phyloP scores from a whole-genome alignment of 2,329 filamentous ascomycete genomes.

The Xylariaceae sp. region DNA sequence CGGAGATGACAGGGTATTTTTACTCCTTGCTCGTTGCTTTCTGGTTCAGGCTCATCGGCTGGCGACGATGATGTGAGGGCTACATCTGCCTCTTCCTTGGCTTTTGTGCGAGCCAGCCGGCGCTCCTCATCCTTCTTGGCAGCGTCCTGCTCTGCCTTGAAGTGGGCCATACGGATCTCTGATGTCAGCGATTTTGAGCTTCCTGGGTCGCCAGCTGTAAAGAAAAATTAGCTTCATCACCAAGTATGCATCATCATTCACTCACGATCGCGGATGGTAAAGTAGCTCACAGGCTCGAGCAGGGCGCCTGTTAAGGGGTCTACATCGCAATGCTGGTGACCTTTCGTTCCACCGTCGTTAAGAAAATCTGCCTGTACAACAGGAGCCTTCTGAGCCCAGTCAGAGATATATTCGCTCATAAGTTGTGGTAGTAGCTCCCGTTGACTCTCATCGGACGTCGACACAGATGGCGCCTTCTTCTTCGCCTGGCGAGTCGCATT shows the following conservation, averaged over 20 bases:
- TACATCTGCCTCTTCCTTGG: too few relatives aligned
- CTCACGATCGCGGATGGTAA: slow-evolving; percentile 42
- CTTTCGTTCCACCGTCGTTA: background rate
- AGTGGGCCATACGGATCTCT: too few relatives aligned
- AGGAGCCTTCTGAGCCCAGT: background rate
- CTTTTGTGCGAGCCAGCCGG: too few relatives aligned
- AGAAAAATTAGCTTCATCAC: too few relatives aligned
- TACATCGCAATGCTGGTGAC: background rate
- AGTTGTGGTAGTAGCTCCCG: background rate
- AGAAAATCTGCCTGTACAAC: background rate
- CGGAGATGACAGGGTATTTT: slow-evolving; percentile 37
- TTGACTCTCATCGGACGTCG: background rate
- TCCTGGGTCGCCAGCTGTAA: too few relatives aligned
- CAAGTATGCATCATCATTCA: slow-evolving; percentile 36
- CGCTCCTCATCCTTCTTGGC: too few relatives aligned
- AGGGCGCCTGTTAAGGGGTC: background rate
- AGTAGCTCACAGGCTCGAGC: slow-evolving; percentile 9
- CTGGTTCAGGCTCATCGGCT: too few relatives aligned
- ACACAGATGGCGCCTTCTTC: too few relatives aligned
- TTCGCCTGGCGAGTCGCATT: background rate
- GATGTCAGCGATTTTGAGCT: too few relatives aligned
- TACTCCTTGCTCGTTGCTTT: too few relatives aligned
- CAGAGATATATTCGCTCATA: background rate
- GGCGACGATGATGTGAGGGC: too few relatives aligned
- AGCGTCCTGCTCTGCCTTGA: too few relatives aligned